Percentiles rank a stretch among this genome's conserved stretches.
Conservation (phyloP, 257 asterid genomes). For the Echium plantagineum region DNA sequence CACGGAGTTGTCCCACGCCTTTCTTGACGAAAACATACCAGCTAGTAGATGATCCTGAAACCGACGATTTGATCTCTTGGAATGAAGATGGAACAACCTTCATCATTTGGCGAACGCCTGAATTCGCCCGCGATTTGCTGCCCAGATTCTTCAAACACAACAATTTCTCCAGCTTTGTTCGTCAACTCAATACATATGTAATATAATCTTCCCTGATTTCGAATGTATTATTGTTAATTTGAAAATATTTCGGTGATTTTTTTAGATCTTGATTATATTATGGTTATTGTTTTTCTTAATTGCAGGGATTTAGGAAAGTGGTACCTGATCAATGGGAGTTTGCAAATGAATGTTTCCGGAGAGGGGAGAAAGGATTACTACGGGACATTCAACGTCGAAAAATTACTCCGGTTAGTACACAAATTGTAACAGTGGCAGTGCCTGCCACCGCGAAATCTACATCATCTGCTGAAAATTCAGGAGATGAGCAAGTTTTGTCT, state of each 20-base stretch:
- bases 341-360: constrained; percentile 53
- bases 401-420: constrained; percentile 17
- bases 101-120: constrained; percentile 87
- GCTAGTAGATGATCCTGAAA: constrained; percentile 57
- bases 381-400: constrained; percentile 76
- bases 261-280: no score
- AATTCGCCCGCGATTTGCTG: constrained; percentile 70
- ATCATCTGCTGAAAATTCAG: constrained; percentile 51
- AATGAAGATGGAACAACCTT: constrained; percentile 73
- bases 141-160: constrained; percentile 85
- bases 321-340: constrained; percentile 90
- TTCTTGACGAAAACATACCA: constrained; percentile 72
- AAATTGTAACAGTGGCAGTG: constrained; percentile 16
- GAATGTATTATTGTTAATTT: no score
- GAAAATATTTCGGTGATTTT: no score
- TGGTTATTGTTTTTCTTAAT: constrained; percentile 1
- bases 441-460: constrained; percentile 12
- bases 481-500: constrained; percentile 72
- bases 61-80: constrained; percentile 78
- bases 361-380: constrained; percentile 49
- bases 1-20: constrained; percentile 68
- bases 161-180: constrained; percentile 87
- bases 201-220: background rate
- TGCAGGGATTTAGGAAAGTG: constrained; percentile 76
- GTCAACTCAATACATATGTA: constrained; percentile 82